These are phyloP conservation scores for Boletus rex-veris DNA, from an alignment of 768 basidiomycete genomes.

Conservation along the genomic window DNA sequence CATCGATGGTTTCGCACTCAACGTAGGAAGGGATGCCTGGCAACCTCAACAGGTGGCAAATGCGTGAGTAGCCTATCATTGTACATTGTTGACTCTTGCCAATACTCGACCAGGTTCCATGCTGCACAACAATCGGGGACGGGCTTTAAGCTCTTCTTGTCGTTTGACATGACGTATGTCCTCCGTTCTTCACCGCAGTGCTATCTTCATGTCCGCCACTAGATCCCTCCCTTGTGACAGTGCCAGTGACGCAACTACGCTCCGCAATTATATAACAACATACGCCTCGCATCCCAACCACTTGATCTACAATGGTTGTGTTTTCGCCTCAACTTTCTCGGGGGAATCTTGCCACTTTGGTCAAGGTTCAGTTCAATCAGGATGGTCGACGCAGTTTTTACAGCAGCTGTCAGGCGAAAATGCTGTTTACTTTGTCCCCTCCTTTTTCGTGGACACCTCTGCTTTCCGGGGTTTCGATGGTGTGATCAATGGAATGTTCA, in stretches of 20 bases:
- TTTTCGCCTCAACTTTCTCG: constrained; percentile 68
- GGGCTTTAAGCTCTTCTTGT: constrained; percentile 71
- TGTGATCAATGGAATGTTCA: constrained; percentile 58
- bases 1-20: constrained; percentile 70
- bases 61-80: constrained; percentile 43
- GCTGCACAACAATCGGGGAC: constrained; percentile 51
- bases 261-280: constrained; percentile 52
- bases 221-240: constrained; percentile 56
- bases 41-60: constrained; percentile 57
- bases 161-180: constrained; percentile 73
- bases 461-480: constrained; percentile 43
- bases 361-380: constrained; percentile 43
- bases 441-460: constrained; percentile 61
- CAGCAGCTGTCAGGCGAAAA: constrained; percentile 43
- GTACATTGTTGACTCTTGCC: constrained; percentile 8
- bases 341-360: constrained; percentile 72
- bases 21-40: constrained; percentile 64
- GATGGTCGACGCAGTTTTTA: constrained; percentile 57
- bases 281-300: constrained; percentile 60
- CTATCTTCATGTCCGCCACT: neutral
- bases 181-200: neutral
- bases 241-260: constrained; percentile 42
- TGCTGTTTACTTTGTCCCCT: constrained; percentile 60
- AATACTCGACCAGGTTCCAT: constrained; percentile 41
- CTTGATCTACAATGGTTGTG: constrained; percentile 41